These are phyloP conservation scores for Achlya hypogyna DNA, from an alignment of 352 stramenopile genomes.

Conservation along the genomic window DNA sequence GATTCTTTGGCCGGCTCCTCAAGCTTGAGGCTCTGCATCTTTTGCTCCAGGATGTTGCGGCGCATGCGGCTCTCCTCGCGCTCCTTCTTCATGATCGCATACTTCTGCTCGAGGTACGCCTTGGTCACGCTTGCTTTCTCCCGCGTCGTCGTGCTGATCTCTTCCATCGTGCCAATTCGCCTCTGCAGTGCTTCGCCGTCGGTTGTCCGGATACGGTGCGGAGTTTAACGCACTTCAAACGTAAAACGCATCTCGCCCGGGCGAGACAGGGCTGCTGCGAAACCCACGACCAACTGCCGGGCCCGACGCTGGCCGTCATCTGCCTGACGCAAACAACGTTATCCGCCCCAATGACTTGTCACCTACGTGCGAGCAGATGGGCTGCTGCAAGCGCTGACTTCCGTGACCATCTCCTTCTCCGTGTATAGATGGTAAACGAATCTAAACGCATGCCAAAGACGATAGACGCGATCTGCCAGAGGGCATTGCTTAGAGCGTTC, in stretches of 20 bases:
- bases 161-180: constrained; percentile 11
- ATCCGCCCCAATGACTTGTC: too few species aligned
- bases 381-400: too few species aligned
- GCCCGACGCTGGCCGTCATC: too few species aligned
- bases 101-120: constrained; percentile 84
- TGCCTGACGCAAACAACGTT: too few species aligned
- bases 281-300: too few species aligned
- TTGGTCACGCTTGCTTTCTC: constrained; percentile 85
- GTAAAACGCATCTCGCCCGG: not conserved
- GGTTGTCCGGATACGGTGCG: not conserved
- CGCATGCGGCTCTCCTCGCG: constrained; percentile 70
- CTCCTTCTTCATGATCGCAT: constrained; percentile 83
- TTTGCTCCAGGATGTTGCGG: constrained; percentile 65
- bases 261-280: not conserved
- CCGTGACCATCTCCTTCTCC: too few species aligned
- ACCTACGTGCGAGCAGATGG: too few species aligned
- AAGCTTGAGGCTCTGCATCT: constrained; percentile 73
- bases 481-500: too few species aligned
- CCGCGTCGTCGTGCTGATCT: constrained; percentile 76
- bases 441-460: too few species aligned
- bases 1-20: constrained; percentile 66
- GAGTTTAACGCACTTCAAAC: not conserved
- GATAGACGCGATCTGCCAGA: too few species aligned
- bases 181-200: not conserved
- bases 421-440: too few species aligned